Percentiles rank a stretch among this genome's conserved stretches.
phyloP scores from a whole-genome alignment of 2,329 filamentous ascomycete species.

The Ceratocystis smalleyi region DNA sequence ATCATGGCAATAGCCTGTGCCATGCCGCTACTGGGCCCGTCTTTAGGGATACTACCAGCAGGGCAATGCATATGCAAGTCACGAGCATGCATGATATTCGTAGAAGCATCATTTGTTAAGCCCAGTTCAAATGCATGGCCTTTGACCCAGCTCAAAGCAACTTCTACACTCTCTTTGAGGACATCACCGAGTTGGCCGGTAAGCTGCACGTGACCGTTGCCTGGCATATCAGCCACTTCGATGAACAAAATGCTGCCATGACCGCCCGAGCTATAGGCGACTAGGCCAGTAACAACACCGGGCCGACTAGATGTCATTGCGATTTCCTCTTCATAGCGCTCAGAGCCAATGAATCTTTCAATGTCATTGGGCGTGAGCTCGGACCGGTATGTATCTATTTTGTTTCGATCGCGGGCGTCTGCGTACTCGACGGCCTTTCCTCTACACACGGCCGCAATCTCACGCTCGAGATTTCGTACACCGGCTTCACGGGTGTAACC shows the following conservation, averaged over 20 bases:
- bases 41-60: slow-evolving; percentile 86
- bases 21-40: slow-evolving; percentile 72
- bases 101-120: slow-evolving; percentile 60
- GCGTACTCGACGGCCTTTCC: slow-evolving; percentile 91
- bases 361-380: slow-evolving; percentile 63
- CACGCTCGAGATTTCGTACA: slow-evolving; percentile 87
- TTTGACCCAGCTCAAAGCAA: slow-evolving; percentile 93
- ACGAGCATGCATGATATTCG: slow-evolving; percentile 91
- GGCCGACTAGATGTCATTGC: slow-evolving; percentile 71
- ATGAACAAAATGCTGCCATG: slow-evolving; percentile 97
- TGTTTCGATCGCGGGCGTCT: slow-evolving; percentile 64
- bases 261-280: slow-evolving; percentile 82
- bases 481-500: slow-evolving; percentile 93
- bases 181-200: slow-evolving; percentile 95
- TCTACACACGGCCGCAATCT: slow-evolving; percentile 86
- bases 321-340: slow-evolving; percentile 82
- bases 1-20: slow-evolving; percentile 90
- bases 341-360: slow-evolving; percentile 80
- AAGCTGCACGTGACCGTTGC: slow-evolving; percentile 77
- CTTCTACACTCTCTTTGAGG: slow-evolving; percentile 91
- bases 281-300: slow-evolving; percentile 87
- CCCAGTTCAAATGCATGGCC: slow-evolving; percentile 85
- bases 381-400: slow-evolving; percentile 55
- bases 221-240: slow-evolving; percentile 94
- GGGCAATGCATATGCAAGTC: slow-evolving; percentile 95